Base-by-base conservation (phyloP, 805 yeast species). In the Cephaloascus fragrans region DNA sequence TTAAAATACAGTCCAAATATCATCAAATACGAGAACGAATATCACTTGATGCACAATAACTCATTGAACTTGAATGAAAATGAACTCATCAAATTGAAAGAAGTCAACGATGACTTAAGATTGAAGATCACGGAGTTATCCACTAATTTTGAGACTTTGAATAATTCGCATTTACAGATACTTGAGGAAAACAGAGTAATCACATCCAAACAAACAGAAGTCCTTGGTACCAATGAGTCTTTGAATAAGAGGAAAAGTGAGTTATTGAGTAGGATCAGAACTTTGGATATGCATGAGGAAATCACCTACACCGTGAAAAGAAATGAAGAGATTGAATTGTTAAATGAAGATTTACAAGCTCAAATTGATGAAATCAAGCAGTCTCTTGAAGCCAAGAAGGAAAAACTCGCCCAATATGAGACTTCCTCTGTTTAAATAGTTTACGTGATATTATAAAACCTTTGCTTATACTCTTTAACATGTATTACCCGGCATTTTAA, bases 21-120 rank as follows among this genome's bases (percentile, higher is more conserved):
- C 6, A 50, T 61, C 42, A 57, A 57, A 44, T 62, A 54, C 38
- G 68, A 62, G 39, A 62, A 62, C 43, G 68, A 62, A 37, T 61
- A 52, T 45, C 61, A 61, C 37, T 51, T 67, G 37, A 53, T 63
- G 28, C 57, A 57, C 41, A 62, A 65, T 17, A 55, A 57, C 37
- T 41, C 49, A 4, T 41, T 55, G 15, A 36, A 45, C 26, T 39
- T 43, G 26, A 39, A 37, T 37, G 32, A 19, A 37, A 51, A 57
- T 41, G 72, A 71, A 0, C 47, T 69, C 10, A 48, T 73, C 18
- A 50, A 56, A 19, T 64, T 71, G 12, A 47, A 52, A 37, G 72
- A 66, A 40, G 50, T 56, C n/a, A 52, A 61, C 40, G 59, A 57
- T 26, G 65, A 61, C 32, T 55, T 67, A 36, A 39, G 42, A 10